phyloP scores from a whole-genome alignment of 1,284 basidiomycete species.

The Heliocybe sulcata region DNA sequence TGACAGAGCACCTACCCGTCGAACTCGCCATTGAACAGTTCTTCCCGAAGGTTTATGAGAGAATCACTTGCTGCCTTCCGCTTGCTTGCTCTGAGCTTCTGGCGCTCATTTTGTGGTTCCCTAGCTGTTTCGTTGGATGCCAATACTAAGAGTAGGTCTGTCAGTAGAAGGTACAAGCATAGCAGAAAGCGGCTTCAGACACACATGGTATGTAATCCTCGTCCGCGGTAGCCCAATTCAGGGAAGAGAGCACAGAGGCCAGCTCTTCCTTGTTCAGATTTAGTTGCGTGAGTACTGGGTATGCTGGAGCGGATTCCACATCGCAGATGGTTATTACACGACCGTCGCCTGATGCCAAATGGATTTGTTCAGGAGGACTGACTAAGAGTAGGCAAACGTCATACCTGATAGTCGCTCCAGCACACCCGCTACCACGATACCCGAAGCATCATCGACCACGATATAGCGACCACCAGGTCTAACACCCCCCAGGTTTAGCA shows the following conservation, averaged over 20 bases:
- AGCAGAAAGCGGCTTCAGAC: slow-evolving; percentile 13
- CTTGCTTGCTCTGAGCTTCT: slow-evolving; percentile 63
- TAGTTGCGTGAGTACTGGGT: slow-evolving; percentile 81
- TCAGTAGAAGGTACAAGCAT: not conserved
- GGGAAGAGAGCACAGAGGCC: slow-evolving; percentile 50
- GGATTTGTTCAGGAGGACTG: slow-evolving; percentile 6
- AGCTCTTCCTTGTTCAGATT: slow-evolving; percentile 70
- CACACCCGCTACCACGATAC: slow-evolving; percentile 81
- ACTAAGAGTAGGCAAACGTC: slow-evolving; percentile 10
- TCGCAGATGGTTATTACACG: slow-evolving; percentile 84
- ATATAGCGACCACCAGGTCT: slow-evolving; percentile 84
- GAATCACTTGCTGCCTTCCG: slow-evolving; percentile 57
- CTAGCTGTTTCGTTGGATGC: slow-evolving; percentile 37
- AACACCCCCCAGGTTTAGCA: slow-evolving; percentile 80
- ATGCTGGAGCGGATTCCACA: slow-evolving; percentile 89
- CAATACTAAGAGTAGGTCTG: slow-evolving; percentile 26
- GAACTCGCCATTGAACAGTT: slow-evolving; percentile 84
- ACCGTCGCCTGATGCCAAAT: slow-evolving; percentile 57
- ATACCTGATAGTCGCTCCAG: slow-evolving; percentile 83
- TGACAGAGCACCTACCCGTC: slow-evolving; percentile 53
- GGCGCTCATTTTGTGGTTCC: slow-evolving; percentile 53
- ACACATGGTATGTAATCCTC: slow-evolving; percentile 67
- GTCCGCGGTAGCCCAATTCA: slow-evolving; percentile 92
- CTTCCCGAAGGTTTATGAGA: slow-evolving; percentile 62
- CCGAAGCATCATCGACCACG: slow-evolving; percentile 89